Evolutionary conservation across 352 stramenopile species (phyloP).

Genomic region (Phytophthora citricola): DNA sequence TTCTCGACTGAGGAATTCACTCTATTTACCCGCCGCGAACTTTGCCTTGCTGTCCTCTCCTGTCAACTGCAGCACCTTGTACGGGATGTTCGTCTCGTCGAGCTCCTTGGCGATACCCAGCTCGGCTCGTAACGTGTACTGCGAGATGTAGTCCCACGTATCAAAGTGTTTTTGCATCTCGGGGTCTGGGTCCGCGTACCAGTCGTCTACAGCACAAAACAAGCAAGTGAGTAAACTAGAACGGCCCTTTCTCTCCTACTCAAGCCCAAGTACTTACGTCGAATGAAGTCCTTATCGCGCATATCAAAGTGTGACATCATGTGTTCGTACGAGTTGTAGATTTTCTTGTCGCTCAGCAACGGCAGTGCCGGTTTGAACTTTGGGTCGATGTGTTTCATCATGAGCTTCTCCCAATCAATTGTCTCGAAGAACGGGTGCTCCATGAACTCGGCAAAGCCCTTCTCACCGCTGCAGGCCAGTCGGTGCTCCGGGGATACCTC

Average conservation of each 20-base stretch:
- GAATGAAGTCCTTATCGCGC: slow-evolving; percentile 85
- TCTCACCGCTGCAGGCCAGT: slow-evolving; percentile 74
- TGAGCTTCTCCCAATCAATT: slow-evolving; percentile 87
- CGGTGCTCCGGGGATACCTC: slow-evolving; percentile 76
- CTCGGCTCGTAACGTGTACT: slow-evolving; percentile 81
- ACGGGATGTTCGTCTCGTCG: slow-evolving; percentile 88
- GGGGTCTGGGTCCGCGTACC: slow-evolving; percentile 74
- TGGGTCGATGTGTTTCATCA: slow-evolving; percentile 89
- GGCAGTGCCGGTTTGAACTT: slow-evolving; percentile 78
- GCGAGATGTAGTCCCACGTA: slow-evolving; percentile 89
- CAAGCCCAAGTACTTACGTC: slow-evolving; percentile 60
- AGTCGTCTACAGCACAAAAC: slow-evolving; percentile 57
- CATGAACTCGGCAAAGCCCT: slow-evolving; percentile 89
- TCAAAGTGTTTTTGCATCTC: slow-evolving; percentile 89
- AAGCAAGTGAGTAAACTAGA: slow-evolving; percentile 10
- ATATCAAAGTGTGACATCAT: slow-evolving; percentile 92
- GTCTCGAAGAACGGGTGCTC: slow-evolving; percentile 89
- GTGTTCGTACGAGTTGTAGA: slow-evolving; percentile 87
- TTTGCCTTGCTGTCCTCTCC: slow-evolving; percentile 68
- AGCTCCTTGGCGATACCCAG: slow-evolving; percentile 83
- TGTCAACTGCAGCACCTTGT: slow-evolving; percentile 85
- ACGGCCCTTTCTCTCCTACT: neutral
- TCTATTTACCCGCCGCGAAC: slow-evolving; percentile 34
- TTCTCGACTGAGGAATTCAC: slow-evolving; percentile 3
- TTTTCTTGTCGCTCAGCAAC: slow-evolving; percentile 78